phyloP scores from a whole-genome alignment of 2,329 filamentous ascomycete species.

The Canariomyces notabilis region DNA sequence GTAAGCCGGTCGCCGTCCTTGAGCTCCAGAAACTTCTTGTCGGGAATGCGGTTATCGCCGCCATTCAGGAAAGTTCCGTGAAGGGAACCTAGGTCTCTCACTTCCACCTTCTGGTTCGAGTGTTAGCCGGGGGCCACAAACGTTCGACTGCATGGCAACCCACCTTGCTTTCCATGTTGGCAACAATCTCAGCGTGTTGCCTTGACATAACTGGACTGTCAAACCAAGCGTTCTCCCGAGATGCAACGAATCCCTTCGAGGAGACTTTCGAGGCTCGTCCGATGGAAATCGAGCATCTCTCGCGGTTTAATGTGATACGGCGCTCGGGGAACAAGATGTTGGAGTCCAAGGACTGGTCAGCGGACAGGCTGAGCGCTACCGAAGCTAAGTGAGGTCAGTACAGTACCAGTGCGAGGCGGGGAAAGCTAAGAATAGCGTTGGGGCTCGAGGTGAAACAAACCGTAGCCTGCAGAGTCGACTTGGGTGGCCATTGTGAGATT shows the following conservation, averaged over 20 bases:
- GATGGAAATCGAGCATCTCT: constrained; percentile 29
- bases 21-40: constrained; percentile 22
- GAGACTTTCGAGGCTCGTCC: constrained; percentile 44
- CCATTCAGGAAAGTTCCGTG: constrained; percentile 49
- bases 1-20: constrained; percentile 33
- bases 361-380: constrained; percentile 22
- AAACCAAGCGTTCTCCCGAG: constrained; percentile 56
- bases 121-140: constrained; percentile 25
- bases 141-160: constrained; percentile 6
- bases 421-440: neutral
- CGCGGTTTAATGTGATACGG: constrained; percentile 27
- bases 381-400: neutral
- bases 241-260: constrained; percentile 38
- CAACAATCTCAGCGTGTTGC: constrained; percentile 53
- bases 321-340: constrained; percentile 13
- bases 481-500: neutral
- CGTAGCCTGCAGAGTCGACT: neutral
- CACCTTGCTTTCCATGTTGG: constrained; percentile 43
- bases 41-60: constrained; percentile 19
- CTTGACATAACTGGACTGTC: constrained; percentile 69
- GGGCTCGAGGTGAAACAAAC: constrained; percentile 6
- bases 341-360: constrained; percentile 11
- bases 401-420: neutral
- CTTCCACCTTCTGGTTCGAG: constrained; percentile 36
- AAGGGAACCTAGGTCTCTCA: constrained; percentile 46